A percentile compares a stretch with the other conserved stretches of the same genome.
Evolutionary conservation across 2,329 filamentous ascomycete genomes (phyloP).

Genomic region (Sclerotinia sclerotiorum): DNA sequence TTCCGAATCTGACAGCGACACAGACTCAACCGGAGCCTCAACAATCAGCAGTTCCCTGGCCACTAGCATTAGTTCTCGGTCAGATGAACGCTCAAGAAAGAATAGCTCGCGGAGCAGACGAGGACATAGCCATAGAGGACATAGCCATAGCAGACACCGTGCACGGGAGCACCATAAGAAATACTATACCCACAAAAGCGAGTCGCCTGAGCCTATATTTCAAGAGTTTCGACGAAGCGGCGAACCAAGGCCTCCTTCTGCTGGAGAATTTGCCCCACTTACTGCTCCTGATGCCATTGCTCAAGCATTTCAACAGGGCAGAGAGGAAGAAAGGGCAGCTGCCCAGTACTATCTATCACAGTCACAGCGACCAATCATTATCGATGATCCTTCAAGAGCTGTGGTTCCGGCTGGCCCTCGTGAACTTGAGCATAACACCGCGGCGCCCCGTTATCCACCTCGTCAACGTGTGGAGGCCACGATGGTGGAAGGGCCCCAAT

Average conservation of each 20-base stretch:
- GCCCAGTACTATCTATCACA: constrained; percentile 25
- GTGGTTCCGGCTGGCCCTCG: constrained; percentile 15
- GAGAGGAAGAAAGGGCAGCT: constrained; percentile 32
- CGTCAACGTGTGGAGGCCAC: constrained; percentile 24
- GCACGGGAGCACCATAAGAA: constrained; percentile 28
- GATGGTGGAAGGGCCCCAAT: constrained; percentile 14
- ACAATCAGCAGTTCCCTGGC: constrained; percentile 23
- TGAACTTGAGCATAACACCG: constrained; percentile 13
- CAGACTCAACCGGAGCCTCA: constrained; percentile 16
- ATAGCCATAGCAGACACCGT: constrained; percentile 31
- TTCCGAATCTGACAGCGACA: constrained; percentile 26
- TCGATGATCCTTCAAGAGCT: constrained; percentile 19
- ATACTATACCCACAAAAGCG: constrained; percentile 26
- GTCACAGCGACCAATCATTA: constrained; percentile 20
- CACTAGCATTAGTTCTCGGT: constrained; percentile 29
- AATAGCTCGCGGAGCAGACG: constrained; percentile 15
- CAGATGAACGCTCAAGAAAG: constrained; percentile 24
- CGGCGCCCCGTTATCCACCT: background rate
- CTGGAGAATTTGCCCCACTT: constrained; percentile 18
- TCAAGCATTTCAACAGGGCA: constrained; percentile 35
- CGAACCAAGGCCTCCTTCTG: constrained; percentile 22
- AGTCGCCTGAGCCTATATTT: constrained; percentile 28
- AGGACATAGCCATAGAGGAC: constrained; percentile 31
- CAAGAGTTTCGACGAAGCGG: constrained; percentile 4
- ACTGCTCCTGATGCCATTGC: constrained; percentile 30